Evolutionary conservation across 164 flowering plant genomes (phyloP).

Genomic region (Paratinospora sagittata): DNA sequence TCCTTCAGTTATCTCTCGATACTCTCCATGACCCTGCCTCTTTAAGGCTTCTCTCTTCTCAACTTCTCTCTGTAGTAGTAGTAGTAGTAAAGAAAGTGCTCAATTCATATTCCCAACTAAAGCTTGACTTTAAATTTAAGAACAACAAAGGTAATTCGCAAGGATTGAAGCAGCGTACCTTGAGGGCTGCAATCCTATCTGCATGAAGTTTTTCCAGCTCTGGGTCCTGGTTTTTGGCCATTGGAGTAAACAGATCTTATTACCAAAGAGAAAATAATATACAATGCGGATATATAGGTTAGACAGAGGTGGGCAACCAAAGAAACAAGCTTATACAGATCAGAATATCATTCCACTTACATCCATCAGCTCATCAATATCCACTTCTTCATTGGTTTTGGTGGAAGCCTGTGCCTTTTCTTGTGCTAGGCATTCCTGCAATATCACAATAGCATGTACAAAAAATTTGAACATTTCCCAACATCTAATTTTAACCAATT

Average conservation of each 20-base stretch:
- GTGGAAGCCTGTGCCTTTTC: constrained; percentile 45
- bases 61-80: constrained; percentile 62
- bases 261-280: not conserved
- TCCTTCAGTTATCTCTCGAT: constrained; percentile 80
- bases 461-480: not conserved
- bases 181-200: constrained; percentile 85
- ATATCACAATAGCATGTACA: not conserved
- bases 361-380: constrained; percentile 88
- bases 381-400: constrained; percentile 58
- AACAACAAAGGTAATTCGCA: not conserved
- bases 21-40: constrained; percentile 89
- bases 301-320: not conserved
- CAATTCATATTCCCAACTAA: not conserved
- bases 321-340: not conserved
- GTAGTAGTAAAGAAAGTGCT: not conserved
- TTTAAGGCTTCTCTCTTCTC: constrained; percentile 77
- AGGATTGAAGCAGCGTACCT: constrained; percentile 37
- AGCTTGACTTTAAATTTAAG: not conserved
- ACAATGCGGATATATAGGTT: not conserved
- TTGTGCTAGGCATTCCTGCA: constrained; percentile 63
- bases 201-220: constrained; percentile 95
- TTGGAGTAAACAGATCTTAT: not conserved
- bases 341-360: constrained; percentile 37
- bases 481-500: not conserved
- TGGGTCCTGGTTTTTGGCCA: constrained; percentile 57